Evolutionary conservation across 305 asterid species (phyloP), one percentile per base, ranked within the genome.

Genomic region (Fraxinus greggii): DNA sequence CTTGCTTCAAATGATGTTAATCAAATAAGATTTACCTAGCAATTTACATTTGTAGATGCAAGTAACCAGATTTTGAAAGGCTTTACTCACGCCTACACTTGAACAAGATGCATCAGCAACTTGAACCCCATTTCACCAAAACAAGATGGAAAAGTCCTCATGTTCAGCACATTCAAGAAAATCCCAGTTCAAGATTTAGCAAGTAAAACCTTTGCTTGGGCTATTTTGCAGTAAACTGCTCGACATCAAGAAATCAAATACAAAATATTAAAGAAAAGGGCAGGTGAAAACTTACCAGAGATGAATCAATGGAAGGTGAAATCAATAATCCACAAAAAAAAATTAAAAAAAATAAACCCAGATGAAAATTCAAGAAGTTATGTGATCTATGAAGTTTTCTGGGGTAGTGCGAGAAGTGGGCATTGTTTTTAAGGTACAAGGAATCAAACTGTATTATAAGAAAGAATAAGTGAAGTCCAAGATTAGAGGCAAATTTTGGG

Each of bases 91-190:
- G 54, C 79, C 85, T 7, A 85, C 88, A 83, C 85, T 87, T 42
- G 97, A 90, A 88, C 93, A 93, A 42, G 98, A 93, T 78, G 94
- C 93, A 89, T 95, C 99, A 77, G 97, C 97, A 78, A 95, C 97
- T 78, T 93, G 99, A 78, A 95, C 99, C 15, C 99, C 99, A 87
- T 89, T 95, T 95, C 97, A 77, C 98, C 94, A 83, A 92, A 92
- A 84, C 99, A 95, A 81, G 99, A 93, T 77, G 98, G 99, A 77
- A 95, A 95, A 38, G 93, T 97, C 93, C 97, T 93, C 99, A 95
- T 79, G 17, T 79, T 65, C 45, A 28, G 9, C 29, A 8, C 74
- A 83, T 73, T 45, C 86, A 83, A 81, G 33, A 79, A 84, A 83
- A 75, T 5, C 40, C 72, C 32, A 65, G 35, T 26, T 65, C 90